These are phyloP conservation scores for Wakefieldia striispora DNA, from an alignment of 768 basidiomycete genomes.

Conservation along the genomic window DNA sequence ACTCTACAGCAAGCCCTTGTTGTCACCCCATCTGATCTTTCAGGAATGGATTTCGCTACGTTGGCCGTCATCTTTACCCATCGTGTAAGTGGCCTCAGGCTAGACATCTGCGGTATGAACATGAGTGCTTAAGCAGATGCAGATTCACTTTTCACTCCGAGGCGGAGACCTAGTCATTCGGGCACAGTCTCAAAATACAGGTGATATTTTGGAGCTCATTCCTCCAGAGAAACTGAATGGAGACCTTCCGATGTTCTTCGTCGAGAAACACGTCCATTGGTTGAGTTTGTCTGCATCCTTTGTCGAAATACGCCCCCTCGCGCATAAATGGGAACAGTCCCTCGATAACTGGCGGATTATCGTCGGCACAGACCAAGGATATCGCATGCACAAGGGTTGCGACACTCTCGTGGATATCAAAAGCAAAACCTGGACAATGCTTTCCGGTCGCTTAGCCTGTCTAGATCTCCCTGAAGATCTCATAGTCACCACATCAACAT, in stretches of 20 bases:
- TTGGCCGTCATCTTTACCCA: constrained; percentile 16
- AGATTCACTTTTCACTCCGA: constrained; percentile 6
- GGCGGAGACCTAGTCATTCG: constrained; percentile 6
- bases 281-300: constrained; percentile 10
- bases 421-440: constrained; percentile 27
- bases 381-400: constrained; percentile 4
- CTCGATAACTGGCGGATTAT: constrained; percentile 25
- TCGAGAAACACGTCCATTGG: constrained; percentile 24
- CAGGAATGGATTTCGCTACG: constrained; percentile 12
- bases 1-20: background rate
- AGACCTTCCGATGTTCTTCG: constrained; percentile 22
- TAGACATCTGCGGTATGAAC: no score
- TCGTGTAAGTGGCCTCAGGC: constrained; percentile 6
- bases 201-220: constrained; percentile 16
- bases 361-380: background rate
- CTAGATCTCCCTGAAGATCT: constrained; percentile 23
- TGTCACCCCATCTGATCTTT: background rate
- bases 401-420: constrained; percentile 25
- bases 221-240: constrained; percentile 14
- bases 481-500: constrained; percentile 11
- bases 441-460: constrained; percentile 20
- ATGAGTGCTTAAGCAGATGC: no score
- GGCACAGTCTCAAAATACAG: background rate
- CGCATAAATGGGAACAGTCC: no score
- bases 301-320: constrained; percentile 26